Percentiles rank a stretch among this genome's conserved stretches.
Evolutionary conservation across 352 stramenopile genomes (phyloP).

Genomic region (Pythium aristosporum): DNA sequence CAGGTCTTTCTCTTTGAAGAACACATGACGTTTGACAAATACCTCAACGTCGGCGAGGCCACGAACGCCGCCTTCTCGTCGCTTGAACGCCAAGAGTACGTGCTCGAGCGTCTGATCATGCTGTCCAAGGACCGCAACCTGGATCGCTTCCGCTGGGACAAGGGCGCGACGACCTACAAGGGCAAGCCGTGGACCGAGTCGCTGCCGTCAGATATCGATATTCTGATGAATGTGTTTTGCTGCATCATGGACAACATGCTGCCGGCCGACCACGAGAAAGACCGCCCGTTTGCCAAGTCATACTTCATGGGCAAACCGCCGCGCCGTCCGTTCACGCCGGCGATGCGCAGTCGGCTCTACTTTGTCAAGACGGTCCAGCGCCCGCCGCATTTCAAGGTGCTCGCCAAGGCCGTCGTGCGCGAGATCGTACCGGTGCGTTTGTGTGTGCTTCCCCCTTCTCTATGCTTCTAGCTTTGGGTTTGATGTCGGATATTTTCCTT

Average conservation of each 20-base stretch:
- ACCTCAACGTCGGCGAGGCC: constrained; percentile 79
- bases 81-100: constrained; percentile 80
- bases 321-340: constrained; percentile 68
- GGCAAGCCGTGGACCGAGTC: constrained; percentile 82
- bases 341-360: constrained; percentile 69
- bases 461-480: neutral
- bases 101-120: constrained; percentile 81
- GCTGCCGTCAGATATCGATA: constrained; percentile 77
- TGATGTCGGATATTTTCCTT: constrained; percentile 4
- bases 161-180: constrained; percentile 70
- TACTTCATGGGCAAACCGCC: constrained; percentile 78
- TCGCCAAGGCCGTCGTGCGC: constrained; percentile 69
- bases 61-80: constrained; percentile 71
- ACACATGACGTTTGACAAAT: constrained; percentile 82
- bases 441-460: neutral
- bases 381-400: constrained; percentile 84
- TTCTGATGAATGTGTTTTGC: constrained; percentile 88
- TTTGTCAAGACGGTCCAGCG: constrained; percentile 72
- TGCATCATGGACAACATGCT: constrained; percentile 89
- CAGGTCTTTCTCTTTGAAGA: constrained; percentile 80
- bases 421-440: constrained; percentile 77
- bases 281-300: constrained; percentile 81
- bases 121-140: constrained; percentile 86
- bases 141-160: constrained; percentile 83
- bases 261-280: constrained; percentile 67